Evolutionary conservation across 805 yeast genomes (phyloP).

Genomic region (Wickerhamiella siamensis): DNA sequence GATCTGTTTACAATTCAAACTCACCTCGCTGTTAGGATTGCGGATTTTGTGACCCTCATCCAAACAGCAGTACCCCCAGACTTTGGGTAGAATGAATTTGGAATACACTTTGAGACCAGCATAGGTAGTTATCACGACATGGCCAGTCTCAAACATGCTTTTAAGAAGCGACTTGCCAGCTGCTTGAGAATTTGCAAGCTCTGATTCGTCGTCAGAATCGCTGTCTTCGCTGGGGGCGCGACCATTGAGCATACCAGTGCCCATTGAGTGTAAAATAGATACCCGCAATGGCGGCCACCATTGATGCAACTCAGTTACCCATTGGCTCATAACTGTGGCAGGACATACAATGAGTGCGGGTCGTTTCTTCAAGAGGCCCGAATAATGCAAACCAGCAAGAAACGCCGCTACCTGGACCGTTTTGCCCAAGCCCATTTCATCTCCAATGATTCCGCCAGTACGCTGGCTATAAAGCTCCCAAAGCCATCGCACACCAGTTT

Average conservation of each 20-base stretch:
- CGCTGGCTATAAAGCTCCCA: constrained; percentile 84
- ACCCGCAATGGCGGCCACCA: constrained; percentile 98
- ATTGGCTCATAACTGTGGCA: constrained; percentile 88
- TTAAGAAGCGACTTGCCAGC: constrained; percentile 38
- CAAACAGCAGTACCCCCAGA: constrained; percentile 82
- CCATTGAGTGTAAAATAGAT: constrained; percentile 80
- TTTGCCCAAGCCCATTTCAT: constrained; percentile 97
- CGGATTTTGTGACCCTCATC: constrained; percentile 97
- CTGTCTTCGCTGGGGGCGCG: constrained; percentile 24
- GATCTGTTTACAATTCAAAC: constrained; percentile 70
- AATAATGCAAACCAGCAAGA: constrained; percentile 78
- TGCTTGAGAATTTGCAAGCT: constrained; percentile 20
- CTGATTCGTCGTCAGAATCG: constrained; percentile 37
- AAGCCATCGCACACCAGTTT: constrained; percentile 94
- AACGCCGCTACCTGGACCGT: constrained; percentile 88
- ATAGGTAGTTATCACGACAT: constrained; percentile 80
- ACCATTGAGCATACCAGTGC: constrained; percentile 56
- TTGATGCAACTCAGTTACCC: constrained; percentile 91
- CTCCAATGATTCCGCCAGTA: constrained; percentile 92
- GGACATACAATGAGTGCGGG: constrained; percentile 89
- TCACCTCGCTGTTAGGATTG: constrained; percentile 82
- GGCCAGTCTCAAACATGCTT: constrained; percentile 53
- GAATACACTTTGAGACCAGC: constrained; percentile 68
- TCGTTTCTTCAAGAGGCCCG: constrained; percentile 45
- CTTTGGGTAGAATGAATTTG: constrained; percentile 42